Evolutionary conservation across 2,329 filamentous ascomycete species (phyloP).

Genomic region (Aspergillus viridinutans): DNA sequence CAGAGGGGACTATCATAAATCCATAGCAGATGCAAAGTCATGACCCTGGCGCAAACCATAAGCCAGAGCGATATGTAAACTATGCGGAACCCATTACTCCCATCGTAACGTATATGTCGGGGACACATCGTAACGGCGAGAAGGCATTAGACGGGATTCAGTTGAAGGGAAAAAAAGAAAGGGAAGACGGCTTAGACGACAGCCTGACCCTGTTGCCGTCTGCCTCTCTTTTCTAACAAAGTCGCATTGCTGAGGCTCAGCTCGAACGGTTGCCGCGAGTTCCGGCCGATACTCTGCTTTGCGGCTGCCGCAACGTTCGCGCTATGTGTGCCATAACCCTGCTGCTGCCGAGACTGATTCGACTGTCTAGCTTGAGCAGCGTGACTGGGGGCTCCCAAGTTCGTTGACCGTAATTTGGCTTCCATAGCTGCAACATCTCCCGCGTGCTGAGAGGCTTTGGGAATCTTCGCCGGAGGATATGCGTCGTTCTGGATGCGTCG

Average conservation of each 20-base stretch:
- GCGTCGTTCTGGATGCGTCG: constrained; percentile 12
- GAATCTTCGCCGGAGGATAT: constrained; percentile 59
- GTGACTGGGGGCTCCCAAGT: constrained; percentile 60
- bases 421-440: constrained; percentile 70
- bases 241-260: constrained; percentile 88
- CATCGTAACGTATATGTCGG: neutral
- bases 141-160: neutral
- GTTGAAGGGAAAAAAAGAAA: neutral
- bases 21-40: constrained; percentile 4
- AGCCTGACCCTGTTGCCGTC: constrained; percentile 30
- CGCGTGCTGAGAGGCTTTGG: constrained; percentile 55
- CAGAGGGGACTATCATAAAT: constrained; percentile 4
- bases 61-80: neutral
- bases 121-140: neutral
- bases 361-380: constrained; percentile 59
- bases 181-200: constrained; percentile 17
- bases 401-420: constrained; percentile 79
- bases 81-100: neutral
- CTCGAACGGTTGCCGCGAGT: constrained; percentile 81
- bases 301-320: constrained; percentile 78
- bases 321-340: constrained; percentile 86
- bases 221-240: constrained; percentile 68
- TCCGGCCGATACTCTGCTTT: constrained; percentile 69
- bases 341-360: constrained; percentile 49
- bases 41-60: neutral